These are phyloP conservation scores for Inonotus obliquus DNA, from an alignment of 1,284 basidiomycete genomes.

Conservation along the genomic window DNA sequence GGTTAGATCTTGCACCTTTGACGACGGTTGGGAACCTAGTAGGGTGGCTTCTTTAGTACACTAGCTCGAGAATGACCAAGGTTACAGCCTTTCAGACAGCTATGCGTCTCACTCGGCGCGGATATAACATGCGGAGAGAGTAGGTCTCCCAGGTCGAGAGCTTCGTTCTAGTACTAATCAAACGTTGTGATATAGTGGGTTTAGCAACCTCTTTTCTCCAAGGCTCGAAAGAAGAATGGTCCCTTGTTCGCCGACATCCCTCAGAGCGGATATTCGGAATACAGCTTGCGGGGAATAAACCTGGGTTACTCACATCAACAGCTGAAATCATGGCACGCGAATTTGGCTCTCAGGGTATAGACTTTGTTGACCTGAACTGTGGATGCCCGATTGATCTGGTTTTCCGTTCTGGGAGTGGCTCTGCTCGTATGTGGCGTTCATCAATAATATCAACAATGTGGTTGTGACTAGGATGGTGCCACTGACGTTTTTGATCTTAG, in stretches of 20 bases:
- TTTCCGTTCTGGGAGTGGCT: constrained; percentile 88
- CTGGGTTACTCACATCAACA: constrained; percentile 70
- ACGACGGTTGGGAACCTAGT: constrained; percentile 96
- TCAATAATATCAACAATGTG: background rate
- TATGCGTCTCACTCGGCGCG: constrained; percentile 84
- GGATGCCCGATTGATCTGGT: constrained; percentile 98
- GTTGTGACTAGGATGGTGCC: background rate
- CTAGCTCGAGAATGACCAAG: background rate
- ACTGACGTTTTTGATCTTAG: constrained; percentile 31
- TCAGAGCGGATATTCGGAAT: constrained; percentile 90
- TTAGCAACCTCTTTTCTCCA: constrained; percentile 77
- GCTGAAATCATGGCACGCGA: constrained; percentile 83
- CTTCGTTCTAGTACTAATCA: constrained; percentile 9
- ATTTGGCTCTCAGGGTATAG: constrained; percentile 53
- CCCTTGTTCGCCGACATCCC: constrained; percentile 81
- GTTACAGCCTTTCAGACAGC: constrained; percentile 81
- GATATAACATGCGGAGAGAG: constrained; percentile 97
- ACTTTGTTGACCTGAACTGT: constrained; percentile 95
- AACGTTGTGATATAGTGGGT: constrained; percentile 51
- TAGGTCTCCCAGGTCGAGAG: constrained; percentile 28
- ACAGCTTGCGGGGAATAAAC: constrained; percentile 80
- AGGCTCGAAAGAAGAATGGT: constrained; percentile 90
- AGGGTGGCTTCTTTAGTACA: constrained; percentile 26
- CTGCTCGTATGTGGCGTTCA: constrained; percentile 57
- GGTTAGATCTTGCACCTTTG: constrained; percentile 82